Percentiles rank a stretch among this genome's conserved stretches.
phyloP scores from a whole-genome alignment of 1,139 yeast genomes.

The Candida pseudocylindracea region DNA sequence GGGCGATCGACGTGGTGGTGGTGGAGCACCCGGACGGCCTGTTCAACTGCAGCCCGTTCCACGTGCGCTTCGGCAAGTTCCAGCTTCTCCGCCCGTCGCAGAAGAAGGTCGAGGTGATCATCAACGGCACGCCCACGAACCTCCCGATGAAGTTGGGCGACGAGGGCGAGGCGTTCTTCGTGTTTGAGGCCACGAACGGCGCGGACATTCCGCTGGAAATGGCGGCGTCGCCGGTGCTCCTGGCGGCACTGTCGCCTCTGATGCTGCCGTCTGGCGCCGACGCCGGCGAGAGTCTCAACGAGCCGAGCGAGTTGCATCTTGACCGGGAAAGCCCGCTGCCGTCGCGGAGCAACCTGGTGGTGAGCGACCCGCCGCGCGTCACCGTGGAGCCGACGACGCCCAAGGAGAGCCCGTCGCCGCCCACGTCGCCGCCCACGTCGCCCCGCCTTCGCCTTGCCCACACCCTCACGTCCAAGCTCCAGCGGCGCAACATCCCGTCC shows the following conservation, averaged over 20 bases:
- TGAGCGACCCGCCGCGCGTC: neutral
- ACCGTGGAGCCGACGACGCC: neutral
- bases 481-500: constrained; percentile 67
- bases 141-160: constrained; percentile 94
- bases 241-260: constrained; percentile 39
- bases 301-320: neutral
- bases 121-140: constrained; percentile 63
- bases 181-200: constrained; percentile 51
- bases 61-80: constrained; percentile 86
- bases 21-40: constrained; percentile 79
- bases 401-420: neutral
- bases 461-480: constrained; percentile 11
- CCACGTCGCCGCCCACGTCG: neutral
- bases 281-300: neutral
- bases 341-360: neutral
- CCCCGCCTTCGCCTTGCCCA: constrained; percentile 7
- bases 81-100: constrained; percentile 89
- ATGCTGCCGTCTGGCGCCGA: neutral
- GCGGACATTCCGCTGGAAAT: constrained; percentile 49
- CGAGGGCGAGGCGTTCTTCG: constrained; percentile 96
- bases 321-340: too few species aligned
- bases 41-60: constrained; percentile 87
- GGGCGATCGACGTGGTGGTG: constrained; percentile 93
- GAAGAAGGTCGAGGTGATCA: constrained; percentile 74
- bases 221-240: constrained; percentile 79